phyloP scores from a whole-genome alignment of 805 yeast species.

The Lachancea cidri region DNA sequence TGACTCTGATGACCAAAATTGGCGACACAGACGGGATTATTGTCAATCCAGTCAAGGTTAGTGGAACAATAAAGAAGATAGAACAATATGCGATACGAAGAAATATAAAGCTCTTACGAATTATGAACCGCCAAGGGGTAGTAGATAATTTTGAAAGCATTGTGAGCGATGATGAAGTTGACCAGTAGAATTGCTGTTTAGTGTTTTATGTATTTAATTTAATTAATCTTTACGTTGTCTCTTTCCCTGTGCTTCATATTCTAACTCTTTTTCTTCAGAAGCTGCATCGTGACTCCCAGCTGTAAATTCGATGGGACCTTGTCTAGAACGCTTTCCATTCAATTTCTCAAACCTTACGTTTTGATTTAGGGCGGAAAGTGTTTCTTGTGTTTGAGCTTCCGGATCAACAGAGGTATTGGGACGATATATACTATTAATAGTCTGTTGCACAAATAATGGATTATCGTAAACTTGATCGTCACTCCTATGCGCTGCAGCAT shows the following conservation, averaged over 20 bases:
- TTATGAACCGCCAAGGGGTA: slow-evolving; percentile 9
- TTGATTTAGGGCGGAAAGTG: slow-evolving; percentile 8
- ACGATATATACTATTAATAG: slow-evolving; percentile 45
- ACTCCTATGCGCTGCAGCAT: slow-evolving; percentile 25
- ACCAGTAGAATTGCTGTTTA: slow-evolving; percentile 1
- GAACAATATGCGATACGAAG: slow-evolving; percentile 62
- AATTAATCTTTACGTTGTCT: slow-evolving; percentile 6
- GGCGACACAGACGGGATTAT: slow-evolving; percentile 45
- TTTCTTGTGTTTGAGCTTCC: slow-evolving; percentile 12
- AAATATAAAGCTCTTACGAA: slow-evolving; percentile 20
- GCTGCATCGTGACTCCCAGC: slow-evolving; percentile 18
- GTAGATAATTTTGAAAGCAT: slow-evolving; percentile 14
- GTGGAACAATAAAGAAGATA: slow-evolving; percentile 85
- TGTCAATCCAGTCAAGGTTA: slow-evolving; percentile 59
- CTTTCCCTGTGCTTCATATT: slow-evolving; percentile 22
- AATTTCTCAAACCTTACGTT: slow-evolving; percentile 11
- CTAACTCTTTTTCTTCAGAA: slow-evolving; percentile 8
- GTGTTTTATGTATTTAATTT: background rate
- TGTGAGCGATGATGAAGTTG: slow-evolving; percentile 16
- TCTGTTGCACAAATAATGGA: slow-evolving; percentile 54
- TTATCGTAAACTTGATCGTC: slow-evolving; percentile 53
- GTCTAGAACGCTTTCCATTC: slow-evolving; percentile 18
- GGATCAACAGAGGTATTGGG: slow-evolving; percentile 26
- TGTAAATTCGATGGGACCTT: slow-evolving; percentile 46
- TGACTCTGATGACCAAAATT: slow-evolving; percentile 49